Base-by-base conservation (phyloP, 2,329 filamentous ascomycete species). In the Parastagonospora nodorum region DNA sequence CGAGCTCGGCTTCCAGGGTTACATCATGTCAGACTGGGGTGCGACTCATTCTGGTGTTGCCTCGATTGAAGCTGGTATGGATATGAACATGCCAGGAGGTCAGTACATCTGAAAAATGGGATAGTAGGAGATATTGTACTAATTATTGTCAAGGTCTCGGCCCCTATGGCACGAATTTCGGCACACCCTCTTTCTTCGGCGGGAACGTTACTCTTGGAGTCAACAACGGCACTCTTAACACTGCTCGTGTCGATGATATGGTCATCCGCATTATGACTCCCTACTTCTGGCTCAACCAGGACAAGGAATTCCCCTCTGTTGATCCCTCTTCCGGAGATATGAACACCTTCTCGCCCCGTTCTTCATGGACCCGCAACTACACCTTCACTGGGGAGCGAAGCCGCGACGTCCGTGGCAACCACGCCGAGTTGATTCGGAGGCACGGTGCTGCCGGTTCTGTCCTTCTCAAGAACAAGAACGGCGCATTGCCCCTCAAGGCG, bases 401-500 rank as follows among this genome's bases (percentile, higher is more conserved):
- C 50, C 74, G 73, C 30, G 64, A 74, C 36, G 75, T 74, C 43
- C 71, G 66, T n/a, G 66, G 71, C 28, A 69, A 82, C 55, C 76
- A 78, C 57, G 66, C 61, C 8, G 60, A 66, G 14, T 52, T 75
- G 30, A 77, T 78, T 39, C 72, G 76, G 30, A 71, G 72, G 48
- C 67, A 75, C 37, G 76, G 74, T 31, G 69, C 74, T 29, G 74
- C 73, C 33, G 74, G 74, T 2, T 71, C 68, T 29, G 74, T 77
- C 5, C 60, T 77, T 7, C 58, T 82, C 12, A 82, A 82, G 67
- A 85, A 85, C 48, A 64, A 60, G 1, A 75, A 76, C 8, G 70
- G 73, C 8, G 67, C 78, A 2, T 73, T 85, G 1, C 83, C 83
- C 0, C 68, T 89, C 7, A 78, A 78, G 45, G 78, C 76, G 46